Base-by-base conservation (phyloP, 2,329 filamentous ascomycete genomes). In the Paracamarosporium sp. region DNA sequence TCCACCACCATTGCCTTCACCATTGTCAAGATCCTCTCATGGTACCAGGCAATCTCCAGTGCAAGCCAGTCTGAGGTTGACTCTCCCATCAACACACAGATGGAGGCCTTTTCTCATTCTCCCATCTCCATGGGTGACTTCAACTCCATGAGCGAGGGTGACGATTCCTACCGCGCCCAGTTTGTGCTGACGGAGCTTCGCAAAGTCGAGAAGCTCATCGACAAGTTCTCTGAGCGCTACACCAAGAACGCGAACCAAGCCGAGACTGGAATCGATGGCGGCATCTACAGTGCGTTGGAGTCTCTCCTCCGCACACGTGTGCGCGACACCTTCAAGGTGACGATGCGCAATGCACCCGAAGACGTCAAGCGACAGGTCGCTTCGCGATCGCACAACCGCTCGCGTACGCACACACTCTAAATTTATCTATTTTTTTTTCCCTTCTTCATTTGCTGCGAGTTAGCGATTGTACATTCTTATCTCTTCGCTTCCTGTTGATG, bases 171-270 rank as follows among this genome's bases (percentile, higher is more conserved):
- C 52, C 65, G 71, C 5, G 74, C 71, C 0, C 72, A 74, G 43
- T 65, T 72, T 5, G 65, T 76, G 5, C 66, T 76, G 8, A 63
- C 62, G 22, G 73, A 76, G 61, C 65, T 76, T 11, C 65, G 69
- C 53, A 74, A 69, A 43, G 68, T 76, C 1, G 74, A 76, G 60
- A 75, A 76, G 65, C 68, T 76, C 53, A 74, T 76, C 43, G 71
- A 76, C 57, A 71, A 68, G 62, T 76, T 76, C 59, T 69, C 70
- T 2, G 71, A 74, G 53, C 68, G 72, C 31, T 76, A 74, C 62
- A 71, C 68, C 63, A 74, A 67, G 53, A 31, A 43, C 15, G 57
- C 57, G n/a, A 68, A 65, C 48, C 38, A 57, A 7, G 61, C 61
- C 20, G 67, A 69, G 20, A 68, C 61, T 1, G 66, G 71, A 47